Base-by-base conservation (phyloP, 306 rosid genomes). In the Phaseolus lunatus region DNA sequence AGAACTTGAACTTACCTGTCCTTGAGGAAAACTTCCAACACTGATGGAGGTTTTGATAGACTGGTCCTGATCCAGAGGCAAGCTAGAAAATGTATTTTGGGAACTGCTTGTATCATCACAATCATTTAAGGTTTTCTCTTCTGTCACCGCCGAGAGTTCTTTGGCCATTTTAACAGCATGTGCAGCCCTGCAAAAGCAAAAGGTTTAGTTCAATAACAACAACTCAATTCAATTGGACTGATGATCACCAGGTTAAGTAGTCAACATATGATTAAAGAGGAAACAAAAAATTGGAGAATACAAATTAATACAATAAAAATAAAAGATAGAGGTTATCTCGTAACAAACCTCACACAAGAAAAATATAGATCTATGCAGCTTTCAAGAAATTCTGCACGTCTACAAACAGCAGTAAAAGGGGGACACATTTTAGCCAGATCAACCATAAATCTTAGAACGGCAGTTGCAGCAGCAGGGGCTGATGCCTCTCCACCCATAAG, bases 401-500 rank as follows among this genome's bases (percentile, higher is more conserved):
- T 93, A 86, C 96, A 93, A 50, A 96, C 91, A 57, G 97, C 84
- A 80, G 97, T 85, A 78, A 96, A 96, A 59, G 89, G 89, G 70
- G 96, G 89, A 68, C 93, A 96, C 98, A 93, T 96, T 88, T 96
- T 96, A 43, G 99, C 99, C 77, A 92, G 83, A 91, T 96, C 99
- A 78, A 96, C 99, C 99, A 96, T 91, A 85, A 93, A 96, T 81
- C 97, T 85, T 78, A 96, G 85, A 81, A 96, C 97, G 11, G 99
- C 84, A 81, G 99, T 96, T 14, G 97, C 99, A 29, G 98, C 98
- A 73, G 89, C 96, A 80, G 99, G 99, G 72, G 99, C 99, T 43
- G 97, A 89, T 74, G 99, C 99, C 87, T 93, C 97, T 81, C 99
- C 99, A 26, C 99, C 98, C 99, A 96, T 96, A 79, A 96, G 87